A percentile compares a stretch with the other conserved stretches of the same genome.
These are phyloP conservation scores for Ustilago nuda DNA, from an alignment of 1,284 basidiomycete species.

Conservation along the genomic window DNA sequence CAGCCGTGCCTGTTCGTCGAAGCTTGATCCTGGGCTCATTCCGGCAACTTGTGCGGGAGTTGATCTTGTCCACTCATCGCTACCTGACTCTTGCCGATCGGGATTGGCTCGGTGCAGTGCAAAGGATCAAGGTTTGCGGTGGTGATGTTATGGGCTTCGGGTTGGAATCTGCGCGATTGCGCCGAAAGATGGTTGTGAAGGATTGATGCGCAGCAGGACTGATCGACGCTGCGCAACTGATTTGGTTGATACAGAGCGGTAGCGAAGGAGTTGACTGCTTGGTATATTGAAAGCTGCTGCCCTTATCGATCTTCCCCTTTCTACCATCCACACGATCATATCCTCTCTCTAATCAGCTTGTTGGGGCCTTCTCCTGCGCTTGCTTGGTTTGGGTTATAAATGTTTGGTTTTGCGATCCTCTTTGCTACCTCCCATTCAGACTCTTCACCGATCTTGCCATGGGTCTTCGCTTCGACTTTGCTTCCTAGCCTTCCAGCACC, in stretches of 20 bases:
- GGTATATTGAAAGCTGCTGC: too few species aligned
- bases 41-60: not conserved
- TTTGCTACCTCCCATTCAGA: too few species aligned
- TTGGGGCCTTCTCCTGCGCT: not conserved
- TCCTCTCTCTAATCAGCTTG: too few species aligned
- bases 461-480: too few species aligned
- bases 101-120: not conserved
- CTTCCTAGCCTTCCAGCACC: too few species aligned
- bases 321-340: too few species aligned
- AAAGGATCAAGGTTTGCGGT: not conserved
- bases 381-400: too few species aligned
- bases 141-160: not conserved
- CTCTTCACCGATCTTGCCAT: too few species aligned
- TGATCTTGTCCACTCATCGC: not conserved
- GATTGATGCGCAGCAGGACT: not conserved
- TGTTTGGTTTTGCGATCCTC: too few species aligned
- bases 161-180: not conserved
- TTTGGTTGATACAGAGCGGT: not conserved
- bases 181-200: not conserved
- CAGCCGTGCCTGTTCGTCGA: not conserved
- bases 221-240: not conserved
- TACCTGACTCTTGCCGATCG: not conserved
- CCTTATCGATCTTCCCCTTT: too few species aligned
- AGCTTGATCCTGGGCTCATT: not conserved
- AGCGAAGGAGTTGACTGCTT: not conserved